phyloP scores from a whole-genome alignment of 2,329 filamentous ascomycete species.

The Phialemonium atrogriseum region DNA sequence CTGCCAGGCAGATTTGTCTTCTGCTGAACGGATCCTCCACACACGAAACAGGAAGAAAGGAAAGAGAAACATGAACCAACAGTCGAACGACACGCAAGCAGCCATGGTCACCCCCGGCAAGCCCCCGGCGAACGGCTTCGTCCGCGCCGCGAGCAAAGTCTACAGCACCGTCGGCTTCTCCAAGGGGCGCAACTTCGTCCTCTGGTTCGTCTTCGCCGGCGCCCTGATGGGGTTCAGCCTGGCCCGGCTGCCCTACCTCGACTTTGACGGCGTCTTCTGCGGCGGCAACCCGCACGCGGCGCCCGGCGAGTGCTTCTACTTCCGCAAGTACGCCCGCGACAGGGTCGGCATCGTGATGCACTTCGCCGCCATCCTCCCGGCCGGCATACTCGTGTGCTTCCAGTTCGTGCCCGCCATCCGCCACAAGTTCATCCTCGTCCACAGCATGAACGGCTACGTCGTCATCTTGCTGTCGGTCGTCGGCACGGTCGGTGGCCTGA shows the following conservation, averaged over 20 bases:
- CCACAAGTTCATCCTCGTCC: slow-evolving; percentile 40
- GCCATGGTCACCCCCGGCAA: no score
- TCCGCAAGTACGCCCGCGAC: slow-evolving; percentile 15
- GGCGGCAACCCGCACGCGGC: slow-evolving; percentile 9
- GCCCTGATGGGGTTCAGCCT: slow-evolving; percentile 38
- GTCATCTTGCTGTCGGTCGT: slow-evolving; percentile 38
- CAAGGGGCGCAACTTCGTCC: slow-evolving; percentile 47
- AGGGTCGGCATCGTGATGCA: slow-evolving; percentile 36
- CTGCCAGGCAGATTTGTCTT: no score
- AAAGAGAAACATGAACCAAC: no score
- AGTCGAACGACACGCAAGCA: no score
- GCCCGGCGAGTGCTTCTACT: slow-evolving; percentile 35
- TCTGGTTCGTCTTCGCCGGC: slow-evolving; percentile 42
- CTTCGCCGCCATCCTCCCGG: slow-evolving; percentile 35
- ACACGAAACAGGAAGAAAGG: no score
- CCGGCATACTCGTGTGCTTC: slow-evolving; percentile 31
- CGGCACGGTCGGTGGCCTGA: slow-evolving; percentile 39
- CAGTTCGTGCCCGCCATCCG: slow-evolving; percentile 41
- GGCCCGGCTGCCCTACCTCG: slow-evolving; percentile 37
- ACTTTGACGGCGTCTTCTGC: slow-evolving; percentile 32
- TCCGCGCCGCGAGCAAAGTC: no score
- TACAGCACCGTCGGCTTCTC: slow-evolving; percentile 44
- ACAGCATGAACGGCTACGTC: slow-evolving; percentile 53
- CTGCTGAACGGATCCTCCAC: no score
- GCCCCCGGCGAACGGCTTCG: no score